These are phyloP conservation scores for Periconia digitata DNA, from an alignment of 2,329 filamentous ascomycete genomes.

Conservation along the genomic window DNA sequence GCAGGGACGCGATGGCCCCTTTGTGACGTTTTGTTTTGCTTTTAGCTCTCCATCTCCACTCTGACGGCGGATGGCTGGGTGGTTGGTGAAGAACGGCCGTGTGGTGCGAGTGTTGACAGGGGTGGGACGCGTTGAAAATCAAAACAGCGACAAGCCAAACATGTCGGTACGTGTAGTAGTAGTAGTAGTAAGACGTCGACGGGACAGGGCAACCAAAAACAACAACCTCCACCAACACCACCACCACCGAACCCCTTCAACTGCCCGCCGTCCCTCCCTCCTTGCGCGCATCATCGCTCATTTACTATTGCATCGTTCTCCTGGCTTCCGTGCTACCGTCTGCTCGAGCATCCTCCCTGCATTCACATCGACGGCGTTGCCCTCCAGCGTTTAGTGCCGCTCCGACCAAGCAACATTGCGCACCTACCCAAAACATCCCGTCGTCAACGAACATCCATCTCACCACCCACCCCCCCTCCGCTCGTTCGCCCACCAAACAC, in stretches of 20 bases:
- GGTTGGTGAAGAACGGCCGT: constrained; percentile 18
- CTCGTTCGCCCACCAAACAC: constrained; percentile 4
- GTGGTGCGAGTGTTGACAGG: too few species aligned
- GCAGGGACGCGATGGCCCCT: neutral
- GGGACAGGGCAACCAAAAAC: neutral
- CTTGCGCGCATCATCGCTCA: neutral
- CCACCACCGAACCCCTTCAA: constrained; percentile 7
- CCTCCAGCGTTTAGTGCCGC: constrained; percentile 5
- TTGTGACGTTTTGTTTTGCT: neutral
- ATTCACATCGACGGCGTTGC: constrained; percentile 4
- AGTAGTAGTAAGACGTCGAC: constrained; percentile 12
- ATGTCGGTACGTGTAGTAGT: constrained; percentile 8
- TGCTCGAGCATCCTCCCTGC: constrained; percentile 10
- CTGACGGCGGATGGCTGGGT: constrained; percentile 8
- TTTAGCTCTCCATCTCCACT: neutral
- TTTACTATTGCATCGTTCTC: neutral
- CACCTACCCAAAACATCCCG: constrained; percentile 10
- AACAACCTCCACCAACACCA: neutral
- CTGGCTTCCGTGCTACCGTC: neutral
- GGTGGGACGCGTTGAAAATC: constrained; percentile 9
- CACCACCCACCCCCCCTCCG: constrained; percentile 6
- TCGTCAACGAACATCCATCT: constrained; percentile 3
- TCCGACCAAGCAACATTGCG: constrained; percentile 2
- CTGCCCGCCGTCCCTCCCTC: constrained; percentile 14
- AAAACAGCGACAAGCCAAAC: constrained; percentile 34